Conservation (phyloP, 2,329 filamentous ascomycete genomes). For the Cryphonectria naterciae region DNA sequence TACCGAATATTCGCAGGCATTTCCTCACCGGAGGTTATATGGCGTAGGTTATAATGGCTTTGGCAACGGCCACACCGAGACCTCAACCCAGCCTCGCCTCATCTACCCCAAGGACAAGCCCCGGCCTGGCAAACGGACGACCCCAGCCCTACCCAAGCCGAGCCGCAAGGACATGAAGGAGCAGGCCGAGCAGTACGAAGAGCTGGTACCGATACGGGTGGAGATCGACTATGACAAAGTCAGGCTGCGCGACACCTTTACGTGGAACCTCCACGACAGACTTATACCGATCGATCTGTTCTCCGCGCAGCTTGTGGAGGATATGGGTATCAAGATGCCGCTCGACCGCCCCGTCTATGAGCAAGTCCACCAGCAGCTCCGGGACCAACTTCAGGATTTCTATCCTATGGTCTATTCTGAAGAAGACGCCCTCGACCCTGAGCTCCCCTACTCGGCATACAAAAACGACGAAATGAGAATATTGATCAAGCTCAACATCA, state of each 20-base stretch:
- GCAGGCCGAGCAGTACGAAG: conserved; percentile 89
- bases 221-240: conserved; percentile 97
- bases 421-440: conserved; percentile 87
- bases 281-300: conserved; percentile 80
- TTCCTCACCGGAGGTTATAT: conserved; percentile 62
- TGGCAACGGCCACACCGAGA: conserved; percentile 83
- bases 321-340: conserved; percentile 79
- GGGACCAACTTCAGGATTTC: conserved; percentile 89
- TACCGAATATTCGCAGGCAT: conserved; percentile 58
- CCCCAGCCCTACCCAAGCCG: conserved; percentile 69
- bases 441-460: conserved; percentile 88
- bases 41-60: conserved; percentile 84
- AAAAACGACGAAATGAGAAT: conserved; percentile 99
- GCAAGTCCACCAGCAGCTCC: conserved; percentile 69
- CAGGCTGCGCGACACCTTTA: conserved; percentile 94
- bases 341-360: conserved; percentile 66
- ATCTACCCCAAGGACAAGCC: conserved; percentile 80
- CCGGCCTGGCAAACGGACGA: conserved; percentile 76
- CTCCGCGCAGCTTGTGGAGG: conserved; percentile 86
- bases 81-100: conserved; percentile 67
- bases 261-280: conserved; percentile 96
- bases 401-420: conserved; percentile 90
- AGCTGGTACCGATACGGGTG: conserved; percentile 86
- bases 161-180: conserved; percentile 78
- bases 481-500: conserved; percentile 94